Evolutionary conservation across 1,284 basidiomycete genomes (phyloP).

Genomic region (Vanrija humicola): DNA sequence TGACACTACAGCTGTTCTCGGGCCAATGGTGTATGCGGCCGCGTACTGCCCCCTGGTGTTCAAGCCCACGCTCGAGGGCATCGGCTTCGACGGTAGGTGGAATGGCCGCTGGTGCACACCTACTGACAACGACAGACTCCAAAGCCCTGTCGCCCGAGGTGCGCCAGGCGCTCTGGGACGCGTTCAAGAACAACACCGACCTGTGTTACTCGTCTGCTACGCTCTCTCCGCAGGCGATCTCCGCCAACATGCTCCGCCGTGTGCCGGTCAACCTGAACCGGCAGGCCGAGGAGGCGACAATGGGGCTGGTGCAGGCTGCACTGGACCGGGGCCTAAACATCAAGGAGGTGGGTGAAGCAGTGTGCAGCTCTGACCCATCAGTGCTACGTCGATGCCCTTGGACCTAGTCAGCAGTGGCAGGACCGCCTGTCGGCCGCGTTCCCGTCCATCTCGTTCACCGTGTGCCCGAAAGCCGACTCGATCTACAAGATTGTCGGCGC

Average conservation of each 20-base stretch:
- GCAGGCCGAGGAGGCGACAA: constrained; percentile 87
- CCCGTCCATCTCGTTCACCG: constrained; percentile 79
- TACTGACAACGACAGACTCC: constrained; percentile 56
- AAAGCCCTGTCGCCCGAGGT: constrained; percentile 77
- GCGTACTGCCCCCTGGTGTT: constrained; percentile 85
- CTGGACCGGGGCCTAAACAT: constrained; percentile 74
- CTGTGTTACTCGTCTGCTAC: constrained; percentile 53
- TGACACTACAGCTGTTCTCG: constrained; percentile 21
- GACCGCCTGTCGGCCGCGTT: constrained; percentile 72
- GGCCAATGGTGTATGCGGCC: constrained; percentile 89
- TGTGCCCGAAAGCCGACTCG: constrained; percentile 88
- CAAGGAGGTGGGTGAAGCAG: constrained; percentile 59
- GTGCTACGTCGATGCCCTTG: constrained; percentile 95
- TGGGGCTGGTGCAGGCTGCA: constrained; percentile 78
- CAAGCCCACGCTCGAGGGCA: constrained; percentile 64
- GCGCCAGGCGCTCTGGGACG: constrained; percentile 53
- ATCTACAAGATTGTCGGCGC: constrained; percentile 96
- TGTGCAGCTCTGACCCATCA: constrained; percentile 42
- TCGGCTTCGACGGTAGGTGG: constrained; percentile 75
- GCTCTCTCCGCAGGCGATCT: constrained; percentile 75
- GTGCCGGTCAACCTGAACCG: constrained; percentile 85
- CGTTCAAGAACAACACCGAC: constrained; percentile 29
- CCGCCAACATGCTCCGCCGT: constrained; percentile 79
- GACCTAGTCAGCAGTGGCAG: constrained; percentile 80
- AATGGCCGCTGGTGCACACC: neutral